A percentile compares a stretch with the other conserved stretches of the same genome.
Evolutionary conservation across 78 protist genomes (phyloP).

Genomic region (Chrysochromulina parva): DNA sequence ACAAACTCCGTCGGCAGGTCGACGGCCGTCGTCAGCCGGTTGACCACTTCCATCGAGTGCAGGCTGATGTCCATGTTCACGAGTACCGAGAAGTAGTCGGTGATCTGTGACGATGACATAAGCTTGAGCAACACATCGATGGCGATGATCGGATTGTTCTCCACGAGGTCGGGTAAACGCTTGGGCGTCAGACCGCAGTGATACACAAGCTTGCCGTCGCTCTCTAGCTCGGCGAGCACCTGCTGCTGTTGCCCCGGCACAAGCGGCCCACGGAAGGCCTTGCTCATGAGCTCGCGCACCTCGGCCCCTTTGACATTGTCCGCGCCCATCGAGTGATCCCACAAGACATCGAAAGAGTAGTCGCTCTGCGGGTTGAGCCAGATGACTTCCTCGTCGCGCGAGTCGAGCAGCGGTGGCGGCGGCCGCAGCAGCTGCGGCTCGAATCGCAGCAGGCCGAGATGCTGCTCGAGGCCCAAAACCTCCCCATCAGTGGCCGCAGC

Average conservation of each 20-base stretch:
- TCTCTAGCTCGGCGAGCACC: constrained; percentile 50
- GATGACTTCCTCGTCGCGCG: not conserved
- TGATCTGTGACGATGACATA: constrained; percentile 61
- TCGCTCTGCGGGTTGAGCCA: constrained; percentile 7
- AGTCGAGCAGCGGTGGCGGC: constrained; percentile 17
- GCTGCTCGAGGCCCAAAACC: not conserved
- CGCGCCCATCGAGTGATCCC: constrained; percentile 55
- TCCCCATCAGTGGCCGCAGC: not conserved
- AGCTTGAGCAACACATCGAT: constrained; percentile 77
- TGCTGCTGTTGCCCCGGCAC: not conserved
- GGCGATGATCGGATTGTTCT: constrained; percentile 83
- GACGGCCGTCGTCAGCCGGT: constrained; percentile 79
- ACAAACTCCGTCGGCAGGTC: constrained; percentile 83
- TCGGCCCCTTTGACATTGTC: constrained; percentile 34
- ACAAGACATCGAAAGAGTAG: not conserved
- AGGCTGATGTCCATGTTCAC: constrained; percentile 66
- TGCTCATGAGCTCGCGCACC: constrained; percentile 26
- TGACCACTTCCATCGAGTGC: constrained; percentile 90
- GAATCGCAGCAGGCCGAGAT: not conserved
- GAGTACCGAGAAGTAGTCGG: constrained; percentile 71
- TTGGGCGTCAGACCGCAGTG: constrained; percentile 75
- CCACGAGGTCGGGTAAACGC: constrained; percentile 77
- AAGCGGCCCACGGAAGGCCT: constrained; percentile 9
- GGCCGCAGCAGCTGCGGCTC: not conserved
- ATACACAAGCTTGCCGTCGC: constrained; percentile 59